Conservation (phyloP, 371 early-diverging fungal genomes). For the Cokeromyces recurvatus region DNA sequence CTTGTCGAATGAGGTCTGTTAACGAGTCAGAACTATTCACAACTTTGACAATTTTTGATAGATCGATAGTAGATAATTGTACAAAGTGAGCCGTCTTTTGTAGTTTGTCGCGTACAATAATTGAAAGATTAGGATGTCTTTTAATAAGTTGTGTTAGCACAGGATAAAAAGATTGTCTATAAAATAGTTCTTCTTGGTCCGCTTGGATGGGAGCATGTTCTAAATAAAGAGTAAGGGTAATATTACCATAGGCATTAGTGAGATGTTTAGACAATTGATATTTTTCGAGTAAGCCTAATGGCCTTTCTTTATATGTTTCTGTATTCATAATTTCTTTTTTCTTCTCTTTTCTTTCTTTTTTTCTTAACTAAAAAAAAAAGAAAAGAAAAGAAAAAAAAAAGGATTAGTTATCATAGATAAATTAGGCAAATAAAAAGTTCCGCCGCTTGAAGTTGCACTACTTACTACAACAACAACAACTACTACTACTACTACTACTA, state of each 20-base stretch:
- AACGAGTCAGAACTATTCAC: neutral
- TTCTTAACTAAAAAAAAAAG: too few species aligned
- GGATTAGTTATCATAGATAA: too few species aligned
- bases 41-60: conserved; percentile 10
- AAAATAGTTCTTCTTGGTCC: conserved; percentile 10
- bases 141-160: conserved; percentile 21
- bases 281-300: conserved; percentile 34
- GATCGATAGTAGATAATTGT: conserved; percentile 16
- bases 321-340: too few species aligned
- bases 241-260: conserved; percentile 26
- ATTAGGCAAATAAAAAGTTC: too few species aligned
- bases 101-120: conserved; percentile 14
- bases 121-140: conserved; percentile 20
- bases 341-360: too few species aligned
- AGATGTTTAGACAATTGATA: conserved; percentile 35
- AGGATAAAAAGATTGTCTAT: too few species aligned
- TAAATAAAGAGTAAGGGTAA: conserved; percentile 20
- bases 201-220: conserved; percentile 5
- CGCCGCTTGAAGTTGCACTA: too few species aligned
- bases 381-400: too few species aligned
- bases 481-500: too few species aligned
- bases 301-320: conserved; percentile 6
- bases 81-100: conserved; percentile 20
- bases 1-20: conserved; percentile 2
- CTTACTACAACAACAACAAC: too few species aligned